Evolutionary conservation across 2,329 filamentous ascomycete genomes (phyloP), one percentile per base, ranked within the genome.

Genomic region (Fusarium sp.): DNA sequence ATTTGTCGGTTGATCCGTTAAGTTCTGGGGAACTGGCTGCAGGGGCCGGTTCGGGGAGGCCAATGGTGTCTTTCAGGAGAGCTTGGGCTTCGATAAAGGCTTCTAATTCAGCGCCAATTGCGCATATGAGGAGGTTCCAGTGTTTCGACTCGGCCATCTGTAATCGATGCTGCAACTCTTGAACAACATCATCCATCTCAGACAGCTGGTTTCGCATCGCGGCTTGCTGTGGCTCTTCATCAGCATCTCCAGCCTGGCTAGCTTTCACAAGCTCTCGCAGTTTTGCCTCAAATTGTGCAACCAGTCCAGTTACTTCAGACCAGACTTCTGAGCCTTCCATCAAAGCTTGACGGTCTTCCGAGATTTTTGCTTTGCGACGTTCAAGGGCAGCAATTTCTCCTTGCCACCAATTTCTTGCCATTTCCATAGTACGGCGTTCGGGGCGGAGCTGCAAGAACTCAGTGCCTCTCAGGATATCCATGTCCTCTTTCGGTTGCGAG

Each of bases 81-180:
- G 82, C 78, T 70, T 86, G 84, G 2, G 89, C 89, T 72, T 90
- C 86, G 32, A 81, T 81, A 64, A 92, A 89, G 4, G 90, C 90
- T 62, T 91, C 89, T 3, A 92, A 75, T 76, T 93, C 92, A 1
- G 92, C 92, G 1, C 92, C 91, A 34, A 95, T 89, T 13, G 91
- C 92, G 54, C 88, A 92, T 7, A 94, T 89, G 20, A 95, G 82
- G 18, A 94, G 80, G 59, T 91, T 94, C 92, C 92, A 95, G 18
- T 86, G 84, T 59, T 87, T 87, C 2, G 83, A 80, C 64, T 92
- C 87, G 0, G 90, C 90, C 4, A 85, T 75, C 3, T 83, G 80
- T 27, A 89, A 74, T 21, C 85, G 84, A 18, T 82, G 79, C 55
- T 89, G 84, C 6, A 95, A 79, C 4, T 85, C 84, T 1, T 74